Conservation (phyloP, 176 grass and related monocot species). For the Juncus effusus region DNA sequence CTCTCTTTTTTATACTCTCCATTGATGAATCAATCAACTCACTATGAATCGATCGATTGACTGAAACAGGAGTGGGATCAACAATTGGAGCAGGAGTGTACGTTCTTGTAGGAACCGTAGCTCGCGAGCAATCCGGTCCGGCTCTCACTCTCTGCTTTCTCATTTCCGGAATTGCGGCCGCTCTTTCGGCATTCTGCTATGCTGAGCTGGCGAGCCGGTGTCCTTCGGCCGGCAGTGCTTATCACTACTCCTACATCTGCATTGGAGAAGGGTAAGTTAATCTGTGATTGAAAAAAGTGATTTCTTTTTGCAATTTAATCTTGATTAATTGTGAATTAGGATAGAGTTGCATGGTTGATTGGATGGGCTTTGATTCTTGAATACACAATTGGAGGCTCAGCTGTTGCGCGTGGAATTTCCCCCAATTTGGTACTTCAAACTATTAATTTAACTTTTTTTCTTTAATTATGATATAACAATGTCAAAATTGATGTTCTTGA, state of each 20-base stretch:
- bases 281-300: no score
- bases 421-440: conserved; percentile 67
- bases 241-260: conserved; percentile 93
- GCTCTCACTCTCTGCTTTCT: conserved; percentile 78
- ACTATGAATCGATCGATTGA: conserved; percentile 6
- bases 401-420: conserved; percentile 86
- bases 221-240: conserved; percentile 82
- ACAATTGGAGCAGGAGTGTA: conserved; percentile 86
- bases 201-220: conserved; percentile 89
- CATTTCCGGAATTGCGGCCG: conserved; percentile 68
- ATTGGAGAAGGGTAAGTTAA: conserved; percentile 72
- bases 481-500: background rate
- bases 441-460: no score
- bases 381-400: conserved; percentile 80
- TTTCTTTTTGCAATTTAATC: background rate
- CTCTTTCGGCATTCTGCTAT: conserved; percentile 77
- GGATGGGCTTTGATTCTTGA: conserved; percentile 91
- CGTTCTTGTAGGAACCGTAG: conserved; percentile 86
- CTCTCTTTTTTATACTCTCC: background rate
- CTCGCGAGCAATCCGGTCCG: conserved; percentile 70
- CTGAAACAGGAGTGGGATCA: conserved; percentile 54
- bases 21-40: conserved; percentile 18
- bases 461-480: background rate
- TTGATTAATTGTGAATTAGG: conserved; percentile 7
- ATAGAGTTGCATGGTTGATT: conserved; percentile 83